Conservation (phyloP, 2,329 filamentous ascomycete genomes). For the Diaporthe nobilis region DNA sequence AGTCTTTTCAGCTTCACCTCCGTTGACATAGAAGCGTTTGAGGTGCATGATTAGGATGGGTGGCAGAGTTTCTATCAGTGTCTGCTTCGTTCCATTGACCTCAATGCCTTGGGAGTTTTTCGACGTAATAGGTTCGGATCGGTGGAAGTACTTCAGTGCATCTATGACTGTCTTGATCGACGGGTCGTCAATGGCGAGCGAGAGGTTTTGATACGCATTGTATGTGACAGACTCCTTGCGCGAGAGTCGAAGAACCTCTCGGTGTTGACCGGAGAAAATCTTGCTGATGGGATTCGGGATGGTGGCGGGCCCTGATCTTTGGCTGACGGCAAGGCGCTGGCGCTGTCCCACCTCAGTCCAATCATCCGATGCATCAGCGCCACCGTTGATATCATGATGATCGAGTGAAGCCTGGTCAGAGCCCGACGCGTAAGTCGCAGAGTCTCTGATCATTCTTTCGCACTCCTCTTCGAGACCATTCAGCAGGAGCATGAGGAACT, state of each 20-base stretch:
- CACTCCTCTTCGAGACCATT: slow-evolving; percentile 96
- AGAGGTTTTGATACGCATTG: slow-evolving; percentile 93
- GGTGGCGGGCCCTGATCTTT: slow-evolving; percentile 82
- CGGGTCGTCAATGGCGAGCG: slow-evolving; percentile 91
- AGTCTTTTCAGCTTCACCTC: slow-evolving; percentile 86
- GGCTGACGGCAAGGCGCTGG: slow-evolving; percentile 88
- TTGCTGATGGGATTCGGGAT: slow-evolving; percentile 88
- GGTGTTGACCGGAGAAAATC: slow-evolving; percentile 82
- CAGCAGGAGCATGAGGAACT: slow-evolving; percentile 93
- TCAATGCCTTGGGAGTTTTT: slow-evolving; percentile 86
- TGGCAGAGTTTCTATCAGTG: slow-evolving; percentile 92
- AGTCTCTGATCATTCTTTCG: slow-evolving; percentile 74
- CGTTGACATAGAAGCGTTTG: slow-evolving; percentile 89
- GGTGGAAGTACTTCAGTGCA: slow-evolving; percentile 87
- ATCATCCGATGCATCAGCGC: slow-evolving; percentile 62
- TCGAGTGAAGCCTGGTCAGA: slow-evolving; percentile 10
- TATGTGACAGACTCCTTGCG: slow-evolving; percentile 93
- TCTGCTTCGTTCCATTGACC: slow-evolving; percentile 88
- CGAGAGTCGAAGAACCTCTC: slow-evolving; percentile 88
- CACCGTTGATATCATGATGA: slow-evolving; percentile 42
- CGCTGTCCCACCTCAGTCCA: slow-evolving; percentile 97
- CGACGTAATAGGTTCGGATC: slow-evolving; percentile 86
- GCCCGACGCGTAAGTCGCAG: slow-evolving; percentile 6
- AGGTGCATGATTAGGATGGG: slow-evolving; percentile 94
- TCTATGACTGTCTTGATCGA: slow-evolving; percentile 93